Evolutionary conservation across 805 yeast species (phyloP), one percentile per base, ranked within the genome.

Genomic region (Cyberlindnera veronae): DNA sequence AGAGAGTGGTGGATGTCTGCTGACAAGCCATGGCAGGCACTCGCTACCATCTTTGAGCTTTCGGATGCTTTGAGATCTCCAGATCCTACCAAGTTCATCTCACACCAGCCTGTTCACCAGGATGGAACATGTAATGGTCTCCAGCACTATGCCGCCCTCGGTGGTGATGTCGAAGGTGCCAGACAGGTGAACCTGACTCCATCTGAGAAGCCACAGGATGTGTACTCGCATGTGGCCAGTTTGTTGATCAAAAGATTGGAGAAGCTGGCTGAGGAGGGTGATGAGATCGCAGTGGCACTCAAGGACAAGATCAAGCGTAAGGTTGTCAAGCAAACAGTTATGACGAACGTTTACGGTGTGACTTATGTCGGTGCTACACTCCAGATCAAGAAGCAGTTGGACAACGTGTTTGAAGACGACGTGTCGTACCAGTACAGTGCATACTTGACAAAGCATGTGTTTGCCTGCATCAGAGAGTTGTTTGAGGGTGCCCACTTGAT

Each of bases 271-370:
- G 75, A 60, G 10, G 63, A 65, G 3, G 84, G 81, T 9, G 70
- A 75, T 45, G 72, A 71, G 40, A 62, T 63, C 40, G 91, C 90
- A 1, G 42, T 42, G 10, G 14, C 48, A 4, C 36, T 56, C 29
- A 68, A 73, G 41, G 84, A 81, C 37, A 74, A 79, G 44, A 76
- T 91, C 42, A 74, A 81, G 15, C 76, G 99, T 53, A 91, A 91
- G 58, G 82, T 93, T 33, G 96, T 93, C 27, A 91, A 91, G 59
- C 99, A 91, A 61, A 88, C 99, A 0, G 98, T 91, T 19, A 91
- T 91, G 99, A 91, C 99, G 0, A 90, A 89, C 55, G 99, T 91
- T 27, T 91, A 91, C 59, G 99, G 99, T 54, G 99, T 91, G 11
- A 91, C 99, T 0, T 88, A 76, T 58, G 76, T 87, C 46, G 99